phyloP scores from a whole-genome alignment of 352 stramenopile genomes.

The Pythium aquatile region DNA sequence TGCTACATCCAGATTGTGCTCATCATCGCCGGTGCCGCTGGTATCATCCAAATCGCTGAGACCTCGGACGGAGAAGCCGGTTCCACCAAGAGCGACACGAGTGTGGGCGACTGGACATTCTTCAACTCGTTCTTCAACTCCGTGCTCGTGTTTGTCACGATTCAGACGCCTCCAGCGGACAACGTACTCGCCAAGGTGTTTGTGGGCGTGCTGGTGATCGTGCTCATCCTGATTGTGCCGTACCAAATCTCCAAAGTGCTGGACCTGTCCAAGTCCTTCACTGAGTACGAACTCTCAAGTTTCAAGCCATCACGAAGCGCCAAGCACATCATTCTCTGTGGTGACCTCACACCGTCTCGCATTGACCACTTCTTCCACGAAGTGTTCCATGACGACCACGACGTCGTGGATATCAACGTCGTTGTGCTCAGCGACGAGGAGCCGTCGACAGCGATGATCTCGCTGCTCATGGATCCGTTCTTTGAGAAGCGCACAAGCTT shows the following conservation, averaged over 20 bases:
- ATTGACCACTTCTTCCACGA: slow-evolving; percentile 87
- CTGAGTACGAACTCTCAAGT: slow-evolving; percentile 64
- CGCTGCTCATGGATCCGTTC: slow-evolving; percentile 81
- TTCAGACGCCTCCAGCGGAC: slow-evolving; percentile 78
- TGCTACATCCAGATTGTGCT: slow-evolving; percentile 82
- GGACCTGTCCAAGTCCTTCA: slow-evolving; percentile 74
- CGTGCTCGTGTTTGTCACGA: slow-evolving; percentile 85
- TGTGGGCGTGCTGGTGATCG: slow-evolving; percentile 75
- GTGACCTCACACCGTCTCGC: slow-evolving; percentile 73
- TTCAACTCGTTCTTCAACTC: slow-evolving; percentile 90
- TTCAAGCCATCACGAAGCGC: slow-evolving; percentile 64
- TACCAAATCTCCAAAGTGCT: slow-evolving; percentile 85
- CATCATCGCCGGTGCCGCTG: slow-evolving; percentile 71
- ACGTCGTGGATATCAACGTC: slow-evolving; percentile 76
- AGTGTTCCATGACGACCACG: slow-evolving; percentile 87
- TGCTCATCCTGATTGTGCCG: slow-evolving; percentile 83
- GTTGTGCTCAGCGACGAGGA: slow-evolving; percentile 78
- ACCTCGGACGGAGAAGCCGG: slow-evolving; percentile 49
- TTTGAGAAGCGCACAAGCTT: slow-evolving; percentile 83
- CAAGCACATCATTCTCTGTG: slow-evolving; percentile 81
- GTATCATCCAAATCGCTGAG: slow-evolving; percentile 85
- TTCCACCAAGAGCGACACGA: slow-evolving; percentile 38
- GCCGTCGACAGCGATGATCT: slow-evolving; percentile 67
- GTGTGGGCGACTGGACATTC: slow-evolving; percentile 82
- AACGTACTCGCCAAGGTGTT: slow-evolving; percentile 83